Evolutionary conservation across 371 early-diverging fungal genomes (phyloP), one percentile per base, ranked within the genome.

Genomic region (Syncephalastrum racemosum): DNA sequence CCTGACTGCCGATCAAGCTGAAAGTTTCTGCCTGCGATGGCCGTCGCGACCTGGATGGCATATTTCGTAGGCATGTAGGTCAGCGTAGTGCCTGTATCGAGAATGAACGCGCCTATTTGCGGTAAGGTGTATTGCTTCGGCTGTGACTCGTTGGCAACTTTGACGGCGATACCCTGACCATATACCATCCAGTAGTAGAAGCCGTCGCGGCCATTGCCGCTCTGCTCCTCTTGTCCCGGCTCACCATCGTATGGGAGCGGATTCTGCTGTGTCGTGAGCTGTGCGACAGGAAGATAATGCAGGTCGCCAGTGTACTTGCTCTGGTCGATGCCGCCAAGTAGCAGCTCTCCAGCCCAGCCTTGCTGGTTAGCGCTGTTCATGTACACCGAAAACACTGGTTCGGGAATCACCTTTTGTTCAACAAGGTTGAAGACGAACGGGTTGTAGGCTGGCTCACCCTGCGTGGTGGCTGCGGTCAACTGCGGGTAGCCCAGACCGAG

Each of bases 281-380:
- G 54, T 0, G 71, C 71, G 0, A 78, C 79, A 6, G 79, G 71
- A 23, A 75, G 49, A 45, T 84, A 86, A 4, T 61, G 63, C 42
- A 86, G 47, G 3, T 71, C 63, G 12, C 87, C 86, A 1, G 63
- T 55, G 58, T 70, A 84, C 58, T 80, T 81, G 47, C 71, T 51
- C 14, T 53, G 15, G 59, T 88, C 84, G 36, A 75, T 71, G 2
- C 81, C 86, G 6, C 84, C 85, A 66, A 88, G 75, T 19, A 77
- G 77, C 46, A 85, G 74, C 50, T 84, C 81, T 14, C 86, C 89
- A 1, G 75, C 63, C 66, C 70, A 74, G 4, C 70, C 72, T 13
- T 56, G 31, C 39, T 67, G 20, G 2, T 59, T 47, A 5, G 53
- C 65, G 16, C 60, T 58, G 44, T 73, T 71, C 22, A 78, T 59